These are phyloP conservation scores for Skeletonema tropicum DNA, from an alignment of 108 stramenopile genomes.

Conservation along the genomic window DNA sequence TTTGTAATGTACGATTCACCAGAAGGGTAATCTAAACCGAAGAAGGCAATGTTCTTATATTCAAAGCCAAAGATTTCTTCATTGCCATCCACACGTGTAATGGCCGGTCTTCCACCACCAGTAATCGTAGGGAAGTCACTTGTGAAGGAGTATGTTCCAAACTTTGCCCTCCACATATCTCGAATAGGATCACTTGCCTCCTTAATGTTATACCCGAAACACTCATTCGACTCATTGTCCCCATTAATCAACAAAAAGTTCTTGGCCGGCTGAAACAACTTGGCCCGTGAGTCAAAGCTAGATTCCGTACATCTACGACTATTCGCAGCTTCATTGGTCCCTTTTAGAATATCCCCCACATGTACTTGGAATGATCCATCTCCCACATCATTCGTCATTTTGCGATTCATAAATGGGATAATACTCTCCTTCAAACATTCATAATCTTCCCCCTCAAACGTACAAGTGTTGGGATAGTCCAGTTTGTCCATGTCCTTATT, in stretches of 20 bases:
- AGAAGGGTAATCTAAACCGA: neutral
- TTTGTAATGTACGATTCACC: neutral
- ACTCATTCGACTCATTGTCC: constrained; percentile 6
- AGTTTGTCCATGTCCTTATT: too few species aligned
- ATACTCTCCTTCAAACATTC: too few species aligned
- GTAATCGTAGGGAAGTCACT: neutral
- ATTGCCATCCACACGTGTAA: neutral
- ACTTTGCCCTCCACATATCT: neutral
- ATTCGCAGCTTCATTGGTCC: too few species aligned
- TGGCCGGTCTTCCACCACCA: neutral
- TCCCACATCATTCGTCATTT: too few species aligned
- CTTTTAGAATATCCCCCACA: too few species aligned
- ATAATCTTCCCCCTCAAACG: too few species aligned
- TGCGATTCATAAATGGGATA: too few species aligned
- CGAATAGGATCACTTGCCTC: neutral
- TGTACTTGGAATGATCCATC: too few species aligned
- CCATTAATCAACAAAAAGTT: neutral
- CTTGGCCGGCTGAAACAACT: too few species aligned
- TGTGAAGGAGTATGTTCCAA: neutral
- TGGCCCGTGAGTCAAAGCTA: too few species aligned
- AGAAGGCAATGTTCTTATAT: neutral
- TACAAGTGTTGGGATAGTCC: too few species aligned
- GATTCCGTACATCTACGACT: too few species aligned
- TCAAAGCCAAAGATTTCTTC: neutral
- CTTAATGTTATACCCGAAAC: neutral